Base-by-base conservation (phyloP, 768 basidiomycete genomes). In the Cystofilobasidium capitatum region DNA sequence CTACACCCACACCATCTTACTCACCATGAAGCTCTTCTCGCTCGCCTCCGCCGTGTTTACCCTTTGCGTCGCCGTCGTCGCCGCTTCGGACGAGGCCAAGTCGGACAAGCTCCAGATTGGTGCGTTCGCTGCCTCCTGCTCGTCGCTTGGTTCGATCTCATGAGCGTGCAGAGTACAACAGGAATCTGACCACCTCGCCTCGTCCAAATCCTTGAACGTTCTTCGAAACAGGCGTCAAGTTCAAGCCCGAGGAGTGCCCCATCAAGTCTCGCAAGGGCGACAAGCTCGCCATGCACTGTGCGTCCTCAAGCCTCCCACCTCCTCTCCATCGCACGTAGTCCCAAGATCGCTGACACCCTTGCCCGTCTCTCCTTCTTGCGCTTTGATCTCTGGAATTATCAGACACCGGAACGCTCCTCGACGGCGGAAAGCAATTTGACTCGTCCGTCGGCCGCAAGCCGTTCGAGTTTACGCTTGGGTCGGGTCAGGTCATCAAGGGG, bases 391-490 rank as follows among this genome's bases (percentile, higher is more conserved):
- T 10, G 29, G 17, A 1, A 55, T 55, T 26, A 26, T 31, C 24
- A 24, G 24, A 93, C 84, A 90, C 89, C 5, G 93, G 92, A 4
- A 93, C 82, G 12, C 77, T 97, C 60, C 85, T 85, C 71, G 77
- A 82, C 13, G 84, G 81, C 60, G 91, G 91, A 10, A 82, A 82
- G 67, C 88, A 92, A 75, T 97, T 97, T 72, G 92, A 97, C 77
- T 92, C 90, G 12, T 91, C 89, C 83, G 87, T 73, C 9, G 81
- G 91, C 80, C 87, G 92, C 44, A 83, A 83, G 64, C 90, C 92
- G 1, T 81, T 97, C 10, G 82, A 86, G 58, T 81, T 96, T 74
- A 91, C 83, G 45, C 76, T 78, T 61, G 77, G 77, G 20, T 69
- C 73, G 0, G 76, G 76, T 8, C 76, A 77, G 62, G 77, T 78